Base-by-base conservation (phyloP, 305 asterid species). In the Andrographis paniculata region DNA sequence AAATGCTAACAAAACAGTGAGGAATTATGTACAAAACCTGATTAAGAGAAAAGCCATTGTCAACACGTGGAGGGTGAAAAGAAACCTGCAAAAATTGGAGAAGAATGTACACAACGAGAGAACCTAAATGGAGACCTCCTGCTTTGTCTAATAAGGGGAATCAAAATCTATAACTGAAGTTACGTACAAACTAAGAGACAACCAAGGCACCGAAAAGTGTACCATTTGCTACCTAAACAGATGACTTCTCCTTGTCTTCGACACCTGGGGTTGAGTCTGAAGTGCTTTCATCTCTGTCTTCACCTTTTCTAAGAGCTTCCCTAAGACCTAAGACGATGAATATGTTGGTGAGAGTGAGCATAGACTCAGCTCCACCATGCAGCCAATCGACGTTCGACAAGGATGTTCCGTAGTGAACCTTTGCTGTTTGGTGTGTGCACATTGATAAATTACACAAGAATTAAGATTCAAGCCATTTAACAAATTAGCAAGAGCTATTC, bases 331-430 rank as follows among this genome's bases (percentile, higher is more conserved):
- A 56, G 56, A 88, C 95, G 11, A 84, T 79, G 73, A 88, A 84
- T 58, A 88, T 67, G 79, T 88, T 88, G 58, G 93, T 82, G 59
- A 88, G 70, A 18, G 91, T 74, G 49, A 83, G 93, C 49, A 87
- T 60, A 17, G 94, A 87, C 75, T 87, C 96, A 7, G 93, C 96
- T 54, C 96, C 91, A 58, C 94, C 93, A 27, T 80, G 96, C 75
- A 87, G 66, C 94, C 93, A 87, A 51, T 87, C 96, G 27, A 83
- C 85, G 48, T 83, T 80, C 52, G 96, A 83, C 63, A 80, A 73
- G 28, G 94, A 83, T 48, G 94, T 87, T 39, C 94, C 96, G 64
- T 78, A 83, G 41, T 83, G 82, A 67, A 87, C 82, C 75, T 87
- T 87, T 31, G 93, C 93, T 83, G 80, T 63, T 67, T 19, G 62